A percentile compares a stretch with the other conserved stretches of the same genome.
Evolutionary conservation across 768 basidiomycete species (phyloP).

Genomic region (Agrocybe praecox): DNA sequence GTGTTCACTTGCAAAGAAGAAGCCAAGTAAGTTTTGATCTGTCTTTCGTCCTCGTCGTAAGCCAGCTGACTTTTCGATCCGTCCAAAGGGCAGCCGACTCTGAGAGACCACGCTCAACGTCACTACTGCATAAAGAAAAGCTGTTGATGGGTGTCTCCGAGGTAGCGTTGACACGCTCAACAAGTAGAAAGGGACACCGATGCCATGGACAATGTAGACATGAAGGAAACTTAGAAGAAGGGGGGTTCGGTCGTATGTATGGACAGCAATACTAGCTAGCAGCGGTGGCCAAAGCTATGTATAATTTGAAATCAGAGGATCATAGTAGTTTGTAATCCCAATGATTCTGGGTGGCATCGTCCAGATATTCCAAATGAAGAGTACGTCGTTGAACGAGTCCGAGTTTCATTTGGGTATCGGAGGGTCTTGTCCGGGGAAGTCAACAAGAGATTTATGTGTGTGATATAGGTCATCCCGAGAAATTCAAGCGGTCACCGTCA

Average conservation of each 20-base stretch:
- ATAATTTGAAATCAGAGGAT: too few species aligned
- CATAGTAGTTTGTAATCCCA: too few species aligned
- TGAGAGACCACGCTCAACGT: conserved; percentile 50
- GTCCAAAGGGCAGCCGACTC: conserved; percentile 35
- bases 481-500: too few species aligned
- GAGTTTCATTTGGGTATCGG: too few species aligned
- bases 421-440: too few species aligned
- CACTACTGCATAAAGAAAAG: conserved; percentile 40
- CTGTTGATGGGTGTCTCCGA: conserved; percentile 44
- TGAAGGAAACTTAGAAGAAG: conserved; percentile 12
- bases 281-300: too few species aligned
- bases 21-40: conserved; percentile 16
- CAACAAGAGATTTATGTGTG: too few species aligned
- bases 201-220: conserved; percentile 40
- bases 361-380: too few species aligned
- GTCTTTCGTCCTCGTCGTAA: conserved; percentile 16
- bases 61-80: conserved; percentile 13
- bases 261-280: too few species aligned
- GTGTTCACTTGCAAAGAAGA: conserved; percentile 22
- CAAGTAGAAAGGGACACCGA: conserved; percentile 28
- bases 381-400: too few species aligned
- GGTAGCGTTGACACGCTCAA: conserved; percentile 22
- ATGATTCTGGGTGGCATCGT: too few species aligned
- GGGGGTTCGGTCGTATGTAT: conserved; percentile 23
- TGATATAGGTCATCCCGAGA: too few species aligned